A percentile compares a stretch with the other conserved stretches of the same genome.
phyloP scores from a whole-genome alignment of 139 green algal species.

The Chlamydomonas asymmetrica region DNA sequence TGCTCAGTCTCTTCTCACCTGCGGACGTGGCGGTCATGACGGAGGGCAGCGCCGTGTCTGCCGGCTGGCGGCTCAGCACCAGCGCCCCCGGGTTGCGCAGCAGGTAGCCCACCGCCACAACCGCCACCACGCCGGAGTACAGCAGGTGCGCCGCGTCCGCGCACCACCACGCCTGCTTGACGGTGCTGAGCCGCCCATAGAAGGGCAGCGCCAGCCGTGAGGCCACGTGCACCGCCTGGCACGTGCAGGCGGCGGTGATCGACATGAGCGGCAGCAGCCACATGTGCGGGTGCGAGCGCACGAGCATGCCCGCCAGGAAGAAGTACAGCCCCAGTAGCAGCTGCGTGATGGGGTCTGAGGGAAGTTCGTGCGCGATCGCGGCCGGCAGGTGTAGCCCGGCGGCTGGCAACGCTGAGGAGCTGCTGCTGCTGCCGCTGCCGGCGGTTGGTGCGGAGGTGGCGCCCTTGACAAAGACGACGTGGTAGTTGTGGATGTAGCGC shows the following conservation, averaged over 20 bases:
- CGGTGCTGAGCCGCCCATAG: constrained; percentile 32
- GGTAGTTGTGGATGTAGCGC: constrained; percentile 87
- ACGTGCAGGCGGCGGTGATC: constrained; percentile 33
- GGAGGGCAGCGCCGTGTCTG: constrained; percentile 25
- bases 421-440: neutral
- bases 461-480: constrained; percentile 75
- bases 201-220: constrained; percentile 38
- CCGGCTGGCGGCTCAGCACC: constrained; percentile 2
- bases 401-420: neutral
- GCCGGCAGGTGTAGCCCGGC: neutral
- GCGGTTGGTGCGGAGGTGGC: neutral
- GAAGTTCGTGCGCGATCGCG: constrained; percentile 40
- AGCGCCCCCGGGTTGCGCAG: constrained; percentile 26
- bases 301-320: constrained; percentile 77
- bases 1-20: no score
- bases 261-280: constrained; percentile 72
- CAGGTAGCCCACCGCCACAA: constrained; percentile 39
- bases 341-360: constrained; percentile 56
- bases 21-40: constrained; percentile 25
- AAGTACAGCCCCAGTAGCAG: constrained; percentile 79
- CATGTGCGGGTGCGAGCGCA: constrained; percentile 64
- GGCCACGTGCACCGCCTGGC: neutral
- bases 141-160: constrained; percentile 54
- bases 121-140: constrained; percentile 34
- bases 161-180: constrained; percentile 48